A percentile compares a stretch with the other conserved stretches of the same genome.
Evolutionary conservation across 1,284 basidiomycete genomes (phyloP).

Genomic region (Naganishia albida): DNA sequence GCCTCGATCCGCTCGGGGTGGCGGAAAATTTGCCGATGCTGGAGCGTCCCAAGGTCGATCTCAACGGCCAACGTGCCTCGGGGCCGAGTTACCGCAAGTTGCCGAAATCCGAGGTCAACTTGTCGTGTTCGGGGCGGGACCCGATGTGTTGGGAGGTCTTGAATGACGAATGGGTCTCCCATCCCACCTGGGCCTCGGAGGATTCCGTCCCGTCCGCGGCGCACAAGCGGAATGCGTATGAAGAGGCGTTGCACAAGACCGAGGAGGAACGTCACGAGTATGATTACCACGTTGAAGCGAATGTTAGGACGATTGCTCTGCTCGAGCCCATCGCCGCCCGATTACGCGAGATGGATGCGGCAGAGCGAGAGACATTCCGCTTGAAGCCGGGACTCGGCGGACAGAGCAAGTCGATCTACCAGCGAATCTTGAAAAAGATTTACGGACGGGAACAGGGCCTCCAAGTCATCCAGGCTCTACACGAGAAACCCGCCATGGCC

Average conservation of each 20-base stretch:
- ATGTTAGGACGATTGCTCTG: constrained; percentile 85
- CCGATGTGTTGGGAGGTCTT: constrained; percentile 94
- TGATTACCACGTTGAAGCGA: constrained; percentile 92
- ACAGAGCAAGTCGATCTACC: constrained; percentile 82
- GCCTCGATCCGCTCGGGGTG: constrained; percentile 56
- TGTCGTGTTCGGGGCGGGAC: constrained; percentile 93
- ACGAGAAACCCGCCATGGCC: constrained; percentile 86
- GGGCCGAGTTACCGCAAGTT: constrained; percentile 93
- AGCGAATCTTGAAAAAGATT: constrained; percentile 91
- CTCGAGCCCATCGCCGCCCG: constrained; percentile 86
- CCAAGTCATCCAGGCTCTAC: constrained; percentile 86
- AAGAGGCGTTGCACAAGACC: constrained; percentile 92
- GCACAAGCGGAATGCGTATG: constrained; percentile 96
- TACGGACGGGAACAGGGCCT: constrained; percentile 77
- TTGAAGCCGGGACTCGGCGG: constrained; percentile 88
- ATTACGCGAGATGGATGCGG: constrained; percentile 84
- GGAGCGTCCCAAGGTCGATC: constrained; percentile 60
- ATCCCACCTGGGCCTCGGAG: constrained; percentile 94
- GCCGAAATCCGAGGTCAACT: constrained; percentile 78
- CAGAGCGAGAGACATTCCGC: constrained; percentile 81
- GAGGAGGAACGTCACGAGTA: constrained; percentile 99
- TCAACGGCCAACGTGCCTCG: constrained; percentile 55
- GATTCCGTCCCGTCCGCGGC: constrained; percentile 92
- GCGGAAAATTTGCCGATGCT: constrained; percentile 64
- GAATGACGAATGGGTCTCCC: constrained; percentile 95